Evolutionary conservation across 805 yeast genomes (phyloP).

Genomic region (Maudiozyma serrabonitensis): DNA sequence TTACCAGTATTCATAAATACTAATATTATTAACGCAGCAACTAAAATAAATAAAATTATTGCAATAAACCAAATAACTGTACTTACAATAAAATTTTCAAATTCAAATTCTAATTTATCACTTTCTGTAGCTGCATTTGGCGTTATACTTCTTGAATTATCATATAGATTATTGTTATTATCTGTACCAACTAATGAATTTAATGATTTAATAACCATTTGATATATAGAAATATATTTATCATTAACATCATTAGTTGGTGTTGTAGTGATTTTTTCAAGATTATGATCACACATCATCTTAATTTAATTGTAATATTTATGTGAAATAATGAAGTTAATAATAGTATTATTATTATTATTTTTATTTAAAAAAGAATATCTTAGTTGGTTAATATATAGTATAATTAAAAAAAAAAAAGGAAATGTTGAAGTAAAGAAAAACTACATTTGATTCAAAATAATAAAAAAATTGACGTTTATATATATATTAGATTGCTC

Average conservation of each 20-base stretch:
- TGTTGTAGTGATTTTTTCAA: neutral
- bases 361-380: neutral
- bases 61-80: conserved; percentile 1
- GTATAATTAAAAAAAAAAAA: no score
- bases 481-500: no score
- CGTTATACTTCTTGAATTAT: neutral
- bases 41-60: neutral
- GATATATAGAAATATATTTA: neutral
- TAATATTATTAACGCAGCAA: neutral
- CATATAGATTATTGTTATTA: neutral
- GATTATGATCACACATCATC: neutral
- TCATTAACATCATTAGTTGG: neutral
- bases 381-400: no score
- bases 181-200: neutral
- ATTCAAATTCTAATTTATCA: neutral
- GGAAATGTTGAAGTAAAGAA: no score
- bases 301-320: neutral
- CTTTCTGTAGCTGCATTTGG: neutral
- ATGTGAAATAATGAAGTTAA: neutral
- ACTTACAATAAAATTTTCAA: neutral
- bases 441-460: no score
- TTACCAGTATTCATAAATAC: neutral
- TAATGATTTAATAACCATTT: neutral
- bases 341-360: neutral
- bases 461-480: no score